These are phyloP conservation scores for Leccinellum albellum DNA, from an alignment of 768 basidiomycete species.

Conservation along the genomic window DNA sequence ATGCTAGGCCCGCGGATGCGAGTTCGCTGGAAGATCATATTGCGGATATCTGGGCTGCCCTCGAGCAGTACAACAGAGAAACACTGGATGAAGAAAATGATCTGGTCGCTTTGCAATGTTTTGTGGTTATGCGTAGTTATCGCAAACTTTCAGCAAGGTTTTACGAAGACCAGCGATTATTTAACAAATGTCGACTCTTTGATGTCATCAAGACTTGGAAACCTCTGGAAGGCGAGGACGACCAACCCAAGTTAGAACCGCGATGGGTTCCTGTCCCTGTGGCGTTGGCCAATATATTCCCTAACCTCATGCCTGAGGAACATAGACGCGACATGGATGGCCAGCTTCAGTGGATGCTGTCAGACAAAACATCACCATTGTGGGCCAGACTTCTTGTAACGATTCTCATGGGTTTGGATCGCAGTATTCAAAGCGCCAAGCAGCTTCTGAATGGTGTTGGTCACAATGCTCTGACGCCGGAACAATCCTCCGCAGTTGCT, in stretches of 20 bases:
- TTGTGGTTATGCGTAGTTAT: too few species aligned
- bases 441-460: neutral
- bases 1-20: neutral
- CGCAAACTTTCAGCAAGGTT: too few species aligned
- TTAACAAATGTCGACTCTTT: too few species aligned
- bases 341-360: neutral
- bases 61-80: neutral
- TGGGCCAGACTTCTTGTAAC: too few species aligned
- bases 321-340: neutral
- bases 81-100: too few species aligned
- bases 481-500: neutral
- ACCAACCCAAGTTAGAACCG: neutral
- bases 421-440: neutral
- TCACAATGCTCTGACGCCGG: neutral
- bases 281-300: neutral
- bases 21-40: neutral
- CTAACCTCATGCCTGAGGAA: neutral
- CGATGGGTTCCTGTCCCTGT: neutral
- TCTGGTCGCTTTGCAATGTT: too few species aligned
- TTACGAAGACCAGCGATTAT: too few species aligned
- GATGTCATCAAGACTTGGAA: too few species aligned
- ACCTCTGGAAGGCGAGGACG: neutral
- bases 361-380: neutral
- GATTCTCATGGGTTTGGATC: too few species aligned
- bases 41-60: neutral